Percentiles rank a stretch among this genome's conserved stretches.
Evolutionary conservation across 2,329 filamentous ascomycete genomes (phyloP).

Genomic region (Diplodia intermedia): DNA sequence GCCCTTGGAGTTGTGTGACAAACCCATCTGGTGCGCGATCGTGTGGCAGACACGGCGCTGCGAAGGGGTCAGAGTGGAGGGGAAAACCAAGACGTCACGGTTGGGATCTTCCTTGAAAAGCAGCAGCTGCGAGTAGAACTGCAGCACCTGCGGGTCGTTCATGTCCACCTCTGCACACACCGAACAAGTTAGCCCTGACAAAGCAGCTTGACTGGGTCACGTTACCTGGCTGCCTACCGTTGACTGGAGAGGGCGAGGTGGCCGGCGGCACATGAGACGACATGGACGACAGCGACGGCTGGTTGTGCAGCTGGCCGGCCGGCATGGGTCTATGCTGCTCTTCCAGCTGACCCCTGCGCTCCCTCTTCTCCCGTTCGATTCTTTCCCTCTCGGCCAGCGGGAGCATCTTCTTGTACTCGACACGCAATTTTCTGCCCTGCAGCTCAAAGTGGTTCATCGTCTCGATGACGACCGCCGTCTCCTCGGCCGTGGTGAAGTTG

Average conservation of each 20-base stretch:
- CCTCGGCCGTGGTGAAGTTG: slow-evolving; percentile 95
- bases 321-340: slow-evolving; percentile 87
- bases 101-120: slow-evolving; percentile 83
- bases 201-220: slow-evolving; percentile 38
- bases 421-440: slow-evolving; percentile 89
- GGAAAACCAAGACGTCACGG: slow-evolving; percentile 84
- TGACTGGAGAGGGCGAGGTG: slow-evolving; percentile 72
- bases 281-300: slow-evolving; percentile 85
- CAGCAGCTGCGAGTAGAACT: slow-evolving; percentile 88
- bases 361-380: slow-evolving; percentile 95
- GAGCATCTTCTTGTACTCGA: slow-evolving; percentile 99
- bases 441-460: slow-evolving; percentile 95
- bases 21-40: slow-evolving; percentile 90
- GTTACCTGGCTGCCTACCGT: slow-evolving; percentile 60
- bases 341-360: slow-evolving; percentile 92
- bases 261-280: slow-evolving; percentile 63
- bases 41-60: slow-evolving; percentile 93
- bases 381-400: slow-evolving; percentile 92
- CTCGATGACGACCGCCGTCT: slow-evolving; percentile 91
- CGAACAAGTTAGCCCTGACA: slow-evolving; percentile 35
- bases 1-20: slow-evolving; percentile 90
- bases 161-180: slow-evolving; percentile 73
- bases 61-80: slow-evolving; percentile 77
- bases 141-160: slow-evolving; percentile 86
- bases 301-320: slow-evolving; percentile 73